Evolutionary conservation across 768 basidiomycete genomes (phyloP).

Genomic region (Suillus fuscotomentosus): DNA sequence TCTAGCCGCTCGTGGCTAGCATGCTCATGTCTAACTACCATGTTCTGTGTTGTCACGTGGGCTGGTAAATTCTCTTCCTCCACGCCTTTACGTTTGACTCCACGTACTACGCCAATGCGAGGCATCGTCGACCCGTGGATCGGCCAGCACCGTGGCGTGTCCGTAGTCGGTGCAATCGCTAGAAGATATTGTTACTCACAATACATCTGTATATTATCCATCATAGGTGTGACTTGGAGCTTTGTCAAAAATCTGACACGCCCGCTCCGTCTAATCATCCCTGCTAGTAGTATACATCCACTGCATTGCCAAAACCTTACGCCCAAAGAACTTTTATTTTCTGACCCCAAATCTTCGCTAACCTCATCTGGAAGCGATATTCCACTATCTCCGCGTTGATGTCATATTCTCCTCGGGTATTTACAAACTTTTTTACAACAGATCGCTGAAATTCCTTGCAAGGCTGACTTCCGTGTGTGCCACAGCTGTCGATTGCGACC

Average conservation of each 20-base stretch:
- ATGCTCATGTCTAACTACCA: not conserved
- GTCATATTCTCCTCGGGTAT: not conserved
- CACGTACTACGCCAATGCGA: not conserved
- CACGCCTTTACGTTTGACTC: not conserved
- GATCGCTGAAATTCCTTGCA: conserved; percentile 29
- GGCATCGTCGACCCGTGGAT: not conserved
- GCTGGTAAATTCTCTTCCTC: not conserved
- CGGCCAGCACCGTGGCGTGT: not conserved
- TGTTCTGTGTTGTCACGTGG: not conserved
- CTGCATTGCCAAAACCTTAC: not conserved
- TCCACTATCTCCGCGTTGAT: not conserved
- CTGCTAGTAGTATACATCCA: not conserved
- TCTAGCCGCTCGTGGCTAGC: not conserved
- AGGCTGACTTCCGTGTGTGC: conserved; percentile 13
- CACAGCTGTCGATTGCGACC: conserved; percentile 9
- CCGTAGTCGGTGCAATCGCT: not conserved
- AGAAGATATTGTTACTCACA: not conserved
- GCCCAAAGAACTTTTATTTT: not conserved
- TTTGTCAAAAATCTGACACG: not conserved
- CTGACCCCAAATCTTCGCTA: not conserved
- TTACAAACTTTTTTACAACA: not conserved
- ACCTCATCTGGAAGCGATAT: not conserved
- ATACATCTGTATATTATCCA: not conserved
- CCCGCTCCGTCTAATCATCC: not conserved
- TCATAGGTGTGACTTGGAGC: not conserved